Base-by-base conservation (phyloP, 306 rosid species). In the Fragaria nilgerrensis region DNA sequence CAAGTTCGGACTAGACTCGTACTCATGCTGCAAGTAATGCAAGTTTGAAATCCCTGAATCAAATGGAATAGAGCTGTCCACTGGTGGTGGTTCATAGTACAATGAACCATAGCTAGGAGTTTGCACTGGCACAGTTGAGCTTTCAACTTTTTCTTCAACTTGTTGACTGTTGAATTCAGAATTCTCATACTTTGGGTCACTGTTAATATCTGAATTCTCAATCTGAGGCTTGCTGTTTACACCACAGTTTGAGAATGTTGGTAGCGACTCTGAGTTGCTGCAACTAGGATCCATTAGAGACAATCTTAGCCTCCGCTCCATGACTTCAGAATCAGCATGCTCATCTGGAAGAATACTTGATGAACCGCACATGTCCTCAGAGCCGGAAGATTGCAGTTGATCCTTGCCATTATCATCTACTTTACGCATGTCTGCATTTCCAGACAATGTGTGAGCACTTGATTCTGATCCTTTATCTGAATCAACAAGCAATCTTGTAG, bases 11-110 rank as follows among this genome's bases (percentile, higher is more conserved):
- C 84, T 87, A 71, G 84, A 83, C 80, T 73, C 74, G 61, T 81
- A 82, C 19, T 84, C 96, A n/a, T 79, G 84, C 88, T 87, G 90
- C 77, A 66, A 64, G 85, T 56, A 53, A 78, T 73, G 79, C 76
- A 75, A 55, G 78, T 75, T 78, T 76, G 87, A 75, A 83, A 75
- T 58, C 70, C 88, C 85, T 63, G 91, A 84, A 85, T 88, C 95
- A 56, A 84, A 55, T 61, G 88, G 88, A 84, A 80, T 53, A 77
- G 86, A 83, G 68, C 86, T 77, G 77, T 87, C 88, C 80, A 85
- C 45, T 20, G 71, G 82, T 2, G 90, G 92, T 52, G 96, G 99
- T 75, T 87, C 96, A 78, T 91, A 95, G 86, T 82, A 91, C 85
- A 92, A 53, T 53, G 93, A 87, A 80, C 96, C 92, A 73, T 63